Conservation (phyloP, 2,329 filamentous ascomycete species). For the Botrytis pseudocinerea region DNA sequence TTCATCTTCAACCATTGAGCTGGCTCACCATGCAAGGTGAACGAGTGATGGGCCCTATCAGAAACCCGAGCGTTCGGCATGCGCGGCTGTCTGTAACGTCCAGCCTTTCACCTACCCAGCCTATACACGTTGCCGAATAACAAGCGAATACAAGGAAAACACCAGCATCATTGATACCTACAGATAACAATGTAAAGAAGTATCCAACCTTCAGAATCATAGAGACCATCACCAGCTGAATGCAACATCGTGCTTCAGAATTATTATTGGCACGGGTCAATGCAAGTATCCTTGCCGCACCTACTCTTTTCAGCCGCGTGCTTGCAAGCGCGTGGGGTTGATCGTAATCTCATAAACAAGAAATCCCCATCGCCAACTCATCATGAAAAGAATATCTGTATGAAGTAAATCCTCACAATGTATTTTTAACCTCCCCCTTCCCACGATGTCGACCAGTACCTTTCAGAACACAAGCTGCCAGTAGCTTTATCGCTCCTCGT, state of each 20-base stretch:
- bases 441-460: background rate
- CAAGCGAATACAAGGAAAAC: background rate
- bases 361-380: background rate
- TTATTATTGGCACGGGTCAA: background rate
- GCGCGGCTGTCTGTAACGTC: background rate
- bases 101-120: background rate
- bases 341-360: background rate
- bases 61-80: background rate
- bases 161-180: background rate
- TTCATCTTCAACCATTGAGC: no score
- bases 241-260: background rate
- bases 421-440: background rate
- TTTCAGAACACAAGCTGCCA: background rate
- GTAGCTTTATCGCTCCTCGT: background rate
- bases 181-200: background rate
- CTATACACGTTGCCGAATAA: background rate
- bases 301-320: background rate
- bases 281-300: background rate
- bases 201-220: background rate
- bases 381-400: background rate
- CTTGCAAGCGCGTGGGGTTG: background rate
- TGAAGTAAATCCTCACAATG: background rate
- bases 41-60: background rate
- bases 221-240: background rate
- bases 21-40: rapidly evolving